phyloP scores from a whole-genome alignment of 495 filamentous ascomycete species.

The Neurospora sp. region DNA sequence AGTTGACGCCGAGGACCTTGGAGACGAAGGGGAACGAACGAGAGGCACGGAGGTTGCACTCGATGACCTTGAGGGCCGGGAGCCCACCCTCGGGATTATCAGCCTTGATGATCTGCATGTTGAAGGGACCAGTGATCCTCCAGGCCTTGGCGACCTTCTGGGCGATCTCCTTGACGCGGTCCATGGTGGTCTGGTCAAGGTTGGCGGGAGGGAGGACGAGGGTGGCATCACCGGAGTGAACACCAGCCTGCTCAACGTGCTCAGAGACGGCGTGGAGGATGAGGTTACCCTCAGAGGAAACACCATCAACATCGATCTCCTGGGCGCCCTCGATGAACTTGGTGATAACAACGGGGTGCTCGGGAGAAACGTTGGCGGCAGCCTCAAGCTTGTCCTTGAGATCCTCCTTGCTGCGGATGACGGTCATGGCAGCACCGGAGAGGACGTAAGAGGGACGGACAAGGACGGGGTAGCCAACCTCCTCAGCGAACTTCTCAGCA shows the following conservation, averaged over 20 bases:
- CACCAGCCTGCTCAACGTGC: slow-evolving; percentile 94
- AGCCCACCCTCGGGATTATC: slow-evolving; percentile 58
- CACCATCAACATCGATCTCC: slow-evolving; percentile 96
- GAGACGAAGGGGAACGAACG: slow-evolving; percentile 96
- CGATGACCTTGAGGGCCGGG: slow-evolving; percentile 83
- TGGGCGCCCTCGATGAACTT: slow-evolving; percentile 98
- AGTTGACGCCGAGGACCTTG: slow-evolving; percentile 95
- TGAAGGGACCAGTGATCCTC: slow-evolving; percentile 95
- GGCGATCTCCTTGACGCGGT: slow-evolving; percentile 85
- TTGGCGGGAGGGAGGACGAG: slow-evolving; percentile 81
- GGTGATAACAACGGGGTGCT: slow-evolving; percentile 97
- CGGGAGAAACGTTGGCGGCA: slow-evolving; percentile 83
- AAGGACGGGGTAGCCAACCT: slow-evolving; percentile 87
- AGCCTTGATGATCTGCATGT: slow-evolving; percentile 99
- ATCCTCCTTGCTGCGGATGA: slow-evolving; percentile 87
- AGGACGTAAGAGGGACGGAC: slow-evolving; percentile 96
- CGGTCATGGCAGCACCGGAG: slow-evolving; percentile 97
- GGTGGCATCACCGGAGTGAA: slow-evolving; percentile 96
- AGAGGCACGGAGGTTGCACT: slow-evolving; percentile 96
- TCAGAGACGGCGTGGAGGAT: slow-evolving; percentile 92
- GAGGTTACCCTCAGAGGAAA: slow-evolving; percentile 76
- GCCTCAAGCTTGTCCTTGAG: slow-evolving; percentile 85
- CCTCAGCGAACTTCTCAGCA: slow-evolving; percentile 73
- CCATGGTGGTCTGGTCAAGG: slow-evolving; percentile 65
- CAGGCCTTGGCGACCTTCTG: slow-evolving; percentile 94